Evolutionary conservation across 768 basidiomycete species (phyloP), one percentile per base, ranked within the genome.

Genomic region (Punctularia strigosozonata): DNA sequence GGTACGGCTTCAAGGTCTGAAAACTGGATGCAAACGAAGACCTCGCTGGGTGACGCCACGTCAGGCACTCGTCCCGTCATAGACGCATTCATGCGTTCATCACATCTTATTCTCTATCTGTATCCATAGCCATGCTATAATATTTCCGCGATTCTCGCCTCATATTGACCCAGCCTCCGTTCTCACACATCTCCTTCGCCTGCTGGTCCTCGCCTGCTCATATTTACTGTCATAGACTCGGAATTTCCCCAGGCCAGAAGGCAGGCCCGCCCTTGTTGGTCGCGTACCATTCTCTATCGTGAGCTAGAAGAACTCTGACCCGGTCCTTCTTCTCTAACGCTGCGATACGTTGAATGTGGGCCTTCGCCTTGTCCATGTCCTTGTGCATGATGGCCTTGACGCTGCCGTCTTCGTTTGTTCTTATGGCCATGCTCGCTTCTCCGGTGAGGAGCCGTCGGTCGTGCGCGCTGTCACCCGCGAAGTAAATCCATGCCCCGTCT

Each of bases 1-100:
- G 69, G 14, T 72, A 88, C 36, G 94, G 94, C 8, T 98, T 98
- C 73, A 85, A 89, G 49, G 57, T 86, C 7, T 86, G 64, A 46
- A 35, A 28, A n/a, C n/a, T n/a, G n/a, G n/a, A n/a, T n/a, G n/a
- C n/a, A n/a, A n/a, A n/a, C n/a, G n/a, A n/a, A n/a, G n/a, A n/a
- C n/a, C n/a, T n/a, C n/a, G n/a, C n/a, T n/a, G n/a, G n/a, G n/a
- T n/a, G n/a, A n/a, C n/a, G n/a, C n/a, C n/a, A n/a, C n/a, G n/a
- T n/a, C n/a, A n/a, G n/a, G n/a, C n/a, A n/a, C n/a, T n/a, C n/a
- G n/a, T n/a, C n/a, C n/a, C n/a, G n/a, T n/a, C n/a, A n/a, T n/a
- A n/a, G n/a, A n/a, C n/a, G n/a, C n/a, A n/a, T n/a, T n/a, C n/a
- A n/a, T n/a, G n/a, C n/a, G n/a, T n/a, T n/a, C n/a, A n/a, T n/a